Conservation (phyloP, 1,139 yeast species). For the Suhomyces terraborum region DNA sequence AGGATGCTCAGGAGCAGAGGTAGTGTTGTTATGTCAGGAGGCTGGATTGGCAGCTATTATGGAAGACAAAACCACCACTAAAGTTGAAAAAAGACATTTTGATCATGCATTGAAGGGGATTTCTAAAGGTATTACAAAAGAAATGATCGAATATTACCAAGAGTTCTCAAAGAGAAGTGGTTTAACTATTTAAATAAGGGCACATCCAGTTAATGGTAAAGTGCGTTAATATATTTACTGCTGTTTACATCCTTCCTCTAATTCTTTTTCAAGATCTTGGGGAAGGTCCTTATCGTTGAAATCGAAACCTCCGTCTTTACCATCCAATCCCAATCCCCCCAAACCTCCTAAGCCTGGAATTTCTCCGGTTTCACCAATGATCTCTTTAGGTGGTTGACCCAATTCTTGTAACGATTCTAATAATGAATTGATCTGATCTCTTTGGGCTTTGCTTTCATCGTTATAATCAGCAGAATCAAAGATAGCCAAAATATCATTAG, state of each 20-base stretch:
- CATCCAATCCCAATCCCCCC: constrained; percentile 28
- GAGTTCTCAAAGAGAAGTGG: constrained; percentile 58
- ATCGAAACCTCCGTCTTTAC: constrained; percentile 22
- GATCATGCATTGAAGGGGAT: constrained; percentile 66
- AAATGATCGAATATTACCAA: constrained; percentile 76
- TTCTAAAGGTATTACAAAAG: constrained; percentile 76
- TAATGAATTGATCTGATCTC: constrained; percentile 55
- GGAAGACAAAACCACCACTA: constrained; percentile 60
- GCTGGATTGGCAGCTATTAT: constrained; percentile 92
- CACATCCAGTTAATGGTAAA: neutral
- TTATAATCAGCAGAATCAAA: constrained; percentile 59
- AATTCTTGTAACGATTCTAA: constrained; percentile 75
- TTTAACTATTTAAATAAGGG: constrained; percentile 25
- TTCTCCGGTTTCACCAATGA: constrained; percentile 65
- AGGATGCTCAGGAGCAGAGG: constrained; percentile 97
- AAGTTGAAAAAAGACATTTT: constrained; percentile 67
- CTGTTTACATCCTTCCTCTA: constrained; percentile 30
- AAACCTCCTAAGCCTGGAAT: constrained; percentile 56
- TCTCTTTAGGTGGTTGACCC: constrained; percentile 86
- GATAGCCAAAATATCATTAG: constrained; percentile 53
- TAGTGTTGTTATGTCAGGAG: constrained; percentile 87
- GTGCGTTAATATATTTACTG: constrained; percentile 10
- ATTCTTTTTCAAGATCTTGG: constrained; percentile 50
- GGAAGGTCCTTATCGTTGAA: constrained; percentile 50
- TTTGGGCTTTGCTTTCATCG: constrained; percentile 52